A percentile compares a stretch with the other conserved stretches of the same genome.
These are phyloP conservation scores for Melanopsichium pennsylvanicum DNA, from an alignment of 1,284 basidiomycete genomes.

Conservation along the genomic window DNA sequence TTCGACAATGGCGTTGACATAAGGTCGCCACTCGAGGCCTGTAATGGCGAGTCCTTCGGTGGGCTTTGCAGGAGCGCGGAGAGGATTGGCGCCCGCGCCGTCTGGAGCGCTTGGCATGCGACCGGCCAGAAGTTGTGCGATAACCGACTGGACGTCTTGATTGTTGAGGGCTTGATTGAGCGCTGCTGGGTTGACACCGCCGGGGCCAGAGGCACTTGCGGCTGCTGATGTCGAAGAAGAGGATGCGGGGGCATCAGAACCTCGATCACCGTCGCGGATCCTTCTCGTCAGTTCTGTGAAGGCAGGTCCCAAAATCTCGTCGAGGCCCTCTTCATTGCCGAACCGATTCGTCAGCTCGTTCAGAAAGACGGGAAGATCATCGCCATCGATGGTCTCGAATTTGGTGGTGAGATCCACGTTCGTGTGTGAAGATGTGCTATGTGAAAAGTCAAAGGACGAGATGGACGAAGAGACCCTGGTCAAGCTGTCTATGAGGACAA, in stretches of 20 bases:
- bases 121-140: constrained; percentile 51
- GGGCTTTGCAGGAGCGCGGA: constrained; percentile 5
- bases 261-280: constrained; percentile 50
- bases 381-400: constrained; percentile 62
- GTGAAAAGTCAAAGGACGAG: constrained; percentile 46
- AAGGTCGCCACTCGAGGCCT: constrained; percentile 78
- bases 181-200: constrained; percentile 27
- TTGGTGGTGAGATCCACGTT: constrained; percentile 28
- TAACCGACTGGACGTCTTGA: constrained; percentile 53
- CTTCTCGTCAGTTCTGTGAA: constrained; percentile 55
- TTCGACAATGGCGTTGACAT: constrained; percentile 81
- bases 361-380: constrained; percentile 68
- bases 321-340: constrained; percentile 65
- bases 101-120: constrained; percentile 32
- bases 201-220: not conserved
- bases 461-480: constrained; percentile 63
- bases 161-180: constrained; percentile 45
- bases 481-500: constrained; percentile 70
- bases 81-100: not conserved
- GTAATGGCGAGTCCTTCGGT: constrained; percentile 65
- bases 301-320: constrained; percentile 68
- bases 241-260: constrained; percentile 11
- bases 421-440: constrained; percentile 18
- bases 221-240: not conserved
- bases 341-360: constrained; percentile 68